Evolutionary conservation across 2,329 filamentous ascomycete species (phyloP).

Genomic region (Cercospora sp.): DNA sequence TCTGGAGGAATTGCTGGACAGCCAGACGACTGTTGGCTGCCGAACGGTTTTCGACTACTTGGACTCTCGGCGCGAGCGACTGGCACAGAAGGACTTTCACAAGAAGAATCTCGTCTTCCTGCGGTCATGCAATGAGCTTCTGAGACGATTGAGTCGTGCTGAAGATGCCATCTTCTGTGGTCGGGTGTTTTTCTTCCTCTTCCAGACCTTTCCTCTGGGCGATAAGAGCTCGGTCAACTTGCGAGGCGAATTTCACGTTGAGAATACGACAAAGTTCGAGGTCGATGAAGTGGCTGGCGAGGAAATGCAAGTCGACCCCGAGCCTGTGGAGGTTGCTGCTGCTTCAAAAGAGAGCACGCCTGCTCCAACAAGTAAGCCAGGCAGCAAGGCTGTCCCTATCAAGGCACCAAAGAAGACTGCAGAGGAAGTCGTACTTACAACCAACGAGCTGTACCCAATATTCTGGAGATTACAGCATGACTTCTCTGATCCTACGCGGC

Average conservation of each 20-base stretch:
- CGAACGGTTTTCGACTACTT: slow-evolving; percentile 91
- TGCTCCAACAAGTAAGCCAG: slow-evolving; percentile 27
- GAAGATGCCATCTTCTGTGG: slow-evolving; percentile 98
- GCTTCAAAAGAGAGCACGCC: slow-evolving; percentile 30
- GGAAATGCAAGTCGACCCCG: slow-evolving; percentile 66
- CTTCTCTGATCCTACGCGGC: slow-evolving; percentile 83
- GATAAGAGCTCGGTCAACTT: slow-evolving; percentile 98
- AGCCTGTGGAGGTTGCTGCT: slow-evolving; percentile 17
- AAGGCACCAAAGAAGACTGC: slow-evolving; percentile 30
- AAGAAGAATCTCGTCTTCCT: slow-evolving; percentile 86
- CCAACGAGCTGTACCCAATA: slow-evolving; percentile 77
- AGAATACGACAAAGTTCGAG: slow-evolving; percentile 89
- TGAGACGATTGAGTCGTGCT: slow-evolving; percentile 89
- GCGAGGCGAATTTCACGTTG: slow-evolving; percentile 90
- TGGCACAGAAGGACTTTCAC: slow-evolving; percentile 76
- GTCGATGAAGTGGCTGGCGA: slow-evolving; percentile 42
- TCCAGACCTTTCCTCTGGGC: slow-evolving; percentile 93
- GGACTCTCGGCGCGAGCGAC: slow-evolving; percentile 85
- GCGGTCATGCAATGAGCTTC: slow-evolving; percentile 90
- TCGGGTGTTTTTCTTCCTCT: slow-evolving; percentile 96
- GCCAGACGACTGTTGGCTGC: slow-evolving; percentile 90
- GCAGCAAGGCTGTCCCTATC: slow-evolving; percentile 31
- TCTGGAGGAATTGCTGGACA: slow-evolving; percentile 92
- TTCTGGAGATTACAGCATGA: slow-evolving; percentile 93
- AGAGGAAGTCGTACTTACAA: slow-evolving; percentile 58